Conservation (phyloP, 768 basidiomycete species). For the Pilatotrama ljubarskyi region DNA sequence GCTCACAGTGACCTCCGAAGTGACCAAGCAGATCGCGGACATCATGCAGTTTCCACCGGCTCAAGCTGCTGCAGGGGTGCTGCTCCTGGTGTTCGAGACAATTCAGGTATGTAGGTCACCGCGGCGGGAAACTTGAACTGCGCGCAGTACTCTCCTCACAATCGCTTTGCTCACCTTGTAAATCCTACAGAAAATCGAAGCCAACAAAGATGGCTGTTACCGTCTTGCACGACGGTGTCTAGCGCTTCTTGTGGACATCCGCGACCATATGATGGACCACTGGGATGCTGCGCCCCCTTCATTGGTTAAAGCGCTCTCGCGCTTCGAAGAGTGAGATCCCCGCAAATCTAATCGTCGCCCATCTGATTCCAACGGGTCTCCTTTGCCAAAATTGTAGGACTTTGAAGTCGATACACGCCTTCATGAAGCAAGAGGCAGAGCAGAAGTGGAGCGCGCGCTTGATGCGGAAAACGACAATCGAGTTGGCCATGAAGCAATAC, state of each 20-base stretch:
- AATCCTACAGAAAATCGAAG: slow-evolving; percentile 30
- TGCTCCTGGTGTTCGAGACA: slow-evolving; percentile 47
- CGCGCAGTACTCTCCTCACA: too few species aligned
- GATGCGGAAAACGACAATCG: slow-evolving; percentile 41
- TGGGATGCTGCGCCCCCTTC: slow-evolving; percentile 45
- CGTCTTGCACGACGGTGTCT: slow-evolving; percentile 43
- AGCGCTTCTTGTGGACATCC: slow-evolving; percentile 43
- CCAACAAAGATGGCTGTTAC: slow-evolving; percentile 42
- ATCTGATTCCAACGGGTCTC: too few species aligned
- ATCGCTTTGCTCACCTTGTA: neutral
- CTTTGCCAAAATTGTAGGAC: slow-evolving; percentile 30
- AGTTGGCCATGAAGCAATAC: slow-evolving; percentile 39
- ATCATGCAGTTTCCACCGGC: slow-evolving; percentile 45
- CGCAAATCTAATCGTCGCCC: too few species aligned
- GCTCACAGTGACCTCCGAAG: slow-evolving; percentile 32
- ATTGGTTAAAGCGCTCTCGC: slow-evolving; percentile 40
- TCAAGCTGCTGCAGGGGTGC: slow-evolving; percentile 39
- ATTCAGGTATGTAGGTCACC: slow-evolving; percentile 39
- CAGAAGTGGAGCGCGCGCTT: slow-evolving; percentile 44
- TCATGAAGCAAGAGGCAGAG: slow-evolving; percentile 41
- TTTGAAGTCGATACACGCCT: slow-evolving; percentile 39
- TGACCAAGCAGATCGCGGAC: slow-evolving; percentile 35
- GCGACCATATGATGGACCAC: slow-evolving; percentile 45
- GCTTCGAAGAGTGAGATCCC: slow-evolving; percentile 40
- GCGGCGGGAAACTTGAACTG: too few species aligned